Conservation (phyloP, 2,329 filamentous ascomycete genomes). For the Pseudogymnoascus sp. region DNA sequence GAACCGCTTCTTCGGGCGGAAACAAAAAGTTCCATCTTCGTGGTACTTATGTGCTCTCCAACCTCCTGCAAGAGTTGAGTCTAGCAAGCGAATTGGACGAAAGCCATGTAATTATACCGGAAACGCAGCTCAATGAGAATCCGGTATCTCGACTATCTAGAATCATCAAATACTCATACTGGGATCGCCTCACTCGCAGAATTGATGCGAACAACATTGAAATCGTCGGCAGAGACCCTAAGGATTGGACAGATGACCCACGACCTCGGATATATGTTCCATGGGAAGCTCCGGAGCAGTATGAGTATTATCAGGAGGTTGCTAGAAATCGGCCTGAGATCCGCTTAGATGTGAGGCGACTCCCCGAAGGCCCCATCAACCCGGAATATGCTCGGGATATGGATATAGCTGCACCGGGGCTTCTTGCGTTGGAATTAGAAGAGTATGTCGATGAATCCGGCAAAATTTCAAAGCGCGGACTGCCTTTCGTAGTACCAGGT, state of each 20-base stretch:
- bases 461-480: conserved; percentile 63
- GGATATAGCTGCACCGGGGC: conserved; percentile 75
- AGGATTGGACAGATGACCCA: conserved; percentile 89
- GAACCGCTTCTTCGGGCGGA: conserved; percentile 79
- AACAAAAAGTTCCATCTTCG: conserved; percentile 84
- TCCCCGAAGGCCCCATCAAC: conserved; percentile 65
- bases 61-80: conserved; percentile 88
- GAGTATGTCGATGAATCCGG: conserved; percentile 62
- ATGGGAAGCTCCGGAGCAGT: conserved; percentile 73
- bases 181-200: conserved; percentile 80
- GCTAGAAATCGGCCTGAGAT: conserved; percentile 75
- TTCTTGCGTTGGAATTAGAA: conserved; percentile 85
- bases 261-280: conserved; percentile 93
- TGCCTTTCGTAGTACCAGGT: conserved; percentile 95
- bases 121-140: conserved; percentile 87
- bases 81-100: conserved; percentile 88
- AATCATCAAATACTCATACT: conserved; percentile 84
- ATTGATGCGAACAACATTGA: conserved; percentile 88
- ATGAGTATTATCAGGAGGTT: conserved; percentile 79
- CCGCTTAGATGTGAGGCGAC: conserved; percentile 74
- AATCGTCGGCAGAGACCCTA: conserved; percentile 79
- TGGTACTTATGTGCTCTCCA: conserved; percentile 95
- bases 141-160: conserved; percentile 85
- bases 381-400: conserved; percentile 74
- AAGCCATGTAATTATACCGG: conserved; percentile 80